Conservation (phyloP, 441 rosid species). For the Omphalea diandra region DNA sequence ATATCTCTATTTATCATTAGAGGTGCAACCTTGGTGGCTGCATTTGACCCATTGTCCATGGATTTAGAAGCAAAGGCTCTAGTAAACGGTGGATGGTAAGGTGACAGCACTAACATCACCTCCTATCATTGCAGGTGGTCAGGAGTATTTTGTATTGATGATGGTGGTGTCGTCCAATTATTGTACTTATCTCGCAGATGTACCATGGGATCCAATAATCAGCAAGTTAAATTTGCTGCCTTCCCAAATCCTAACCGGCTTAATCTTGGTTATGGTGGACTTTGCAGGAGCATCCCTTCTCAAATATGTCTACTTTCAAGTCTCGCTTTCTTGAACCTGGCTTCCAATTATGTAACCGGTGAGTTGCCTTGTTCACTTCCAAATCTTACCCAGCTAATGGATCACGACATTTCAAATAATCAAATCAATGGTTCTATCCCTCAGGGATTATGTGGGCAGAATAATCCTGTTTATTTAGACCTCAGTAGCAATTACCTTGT, state of each 20-base stretch:
- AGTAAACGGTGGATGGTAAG: too few species aligned
- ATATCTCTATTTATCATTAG: too few species aligned
- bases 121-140: too few species aligned
- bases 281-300: background rate
- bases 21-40: too few species aligned
- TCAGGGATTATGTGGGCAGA: background rate
- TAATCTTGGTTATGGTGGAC: background rate
- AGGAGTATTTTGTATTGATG: too few species aligned
- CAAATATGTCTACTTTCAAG: background rate
- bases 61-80: too few species aligned
- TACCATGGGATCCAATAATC: background rate
- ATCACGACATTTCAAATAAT: background rate
- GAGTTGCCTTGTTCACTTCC: background rate
- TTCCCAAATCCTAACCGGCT: background rate
- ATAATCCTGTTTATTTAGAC: background rate
- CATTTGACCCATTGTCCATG: too few species aligned
- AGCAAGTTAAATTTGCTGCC: background rate
- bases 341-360: background rate
- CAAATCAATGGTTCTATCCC: constrained; percentile 1
- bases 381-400: background rate
- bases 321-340: constrained; percentile 5
- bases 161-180: too few species aligned
- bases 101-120: too few species aligned
- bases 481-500: background rate
- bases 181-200: background rate